phyloP scores from a whole-genome alignment of 306 rosid genomes.

The Ormosia emarginata region DNA sequence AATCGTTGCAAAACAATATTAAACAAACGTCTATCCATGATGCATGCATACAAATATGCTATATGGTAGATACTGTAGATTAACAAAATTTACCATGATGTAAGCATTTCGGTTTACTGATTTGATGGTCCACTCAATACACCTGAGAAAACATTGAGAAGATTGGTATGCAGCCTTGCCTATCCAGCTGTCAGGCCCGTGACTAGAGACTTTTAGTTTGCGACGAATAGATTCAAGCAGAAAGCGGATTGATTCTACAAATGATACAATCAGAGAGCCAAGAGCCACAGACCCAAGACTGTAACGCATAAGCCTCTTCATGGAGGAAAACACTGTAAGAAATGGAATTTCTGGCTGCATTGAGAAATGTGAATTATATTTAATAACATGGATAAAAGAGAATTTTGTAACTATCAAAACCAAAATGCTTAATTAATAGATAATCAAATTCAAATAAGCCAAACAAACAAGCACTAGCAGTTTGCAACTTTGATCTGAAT shows the following conservation, averaged over 20 bases:
- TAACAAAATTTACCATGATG: conserved; percentile 66
- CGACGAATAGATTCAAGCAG: conserved; percentile 90
- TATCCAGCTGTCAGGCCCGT: conserved; percentile 52
- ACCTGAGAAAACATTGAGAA: conserved; percentile 57
- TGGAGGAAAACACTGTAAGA: conserved; percentile 88
- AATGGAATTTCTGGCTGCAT: conserved; percentile 92
- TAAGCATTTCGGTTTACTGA: conserved; percentile 95
- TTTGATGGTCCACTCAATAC: conserved; percentile 87
- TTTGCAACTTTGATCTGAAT: neutral
- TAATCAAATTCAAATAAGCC: neutral
- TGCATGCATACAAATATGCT: conserved; percentile 3
- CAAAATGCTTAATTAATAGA: neutral
- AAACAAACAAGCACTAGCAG: neutral
- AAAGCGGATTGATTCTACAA: conserved; percentile 87
- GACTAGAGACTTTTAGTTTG: conserved; percentile 62
- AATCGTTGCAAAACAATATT: conserved; percentile 9
- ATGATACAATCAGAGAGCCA: conserved; percentile 84
- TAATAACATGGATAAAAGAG: conserved; percentile 2
- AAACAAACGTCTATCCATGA: neutral
- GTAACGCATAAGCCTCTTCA: conserved; percentile 78
- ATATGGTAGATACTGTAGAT: neutral
- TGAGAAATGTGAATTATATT: conserved; percentile 19
- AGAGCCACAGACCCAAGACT: conserved; percentile 90
- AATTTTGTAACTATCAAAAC: neutral
- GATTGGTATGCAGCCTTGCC: conserved; percentile 62